Percentiles rank a stretch among this genome's conserved stretches.
Conservation (phyloP, 257 asterid species). For the Mentha longifolia region DNA sequence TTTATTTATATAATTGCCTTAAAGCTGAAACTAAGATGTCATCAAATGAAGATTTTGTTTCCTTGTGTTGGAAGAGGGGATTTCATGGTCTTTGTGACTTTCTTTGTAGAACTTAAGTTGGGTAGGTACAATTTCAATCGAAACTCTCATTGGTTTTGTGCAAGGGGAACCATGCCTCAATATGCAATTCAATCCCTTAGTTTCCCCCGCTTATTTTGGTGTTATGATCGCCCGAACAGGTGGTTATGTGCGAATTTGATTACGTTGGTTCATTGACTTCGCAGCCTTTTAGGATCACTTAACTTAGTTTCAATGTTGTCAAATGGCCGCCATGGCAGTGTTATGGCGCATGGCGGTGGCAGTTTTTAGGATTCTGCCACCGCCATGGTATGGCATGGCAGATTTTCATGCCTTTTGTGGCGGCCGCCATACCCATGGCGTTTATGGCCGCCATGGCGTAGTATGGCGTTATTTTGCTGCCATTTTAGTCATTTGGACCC, state of each 20-base stretch:
- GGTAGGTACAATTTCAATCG: not conserved
- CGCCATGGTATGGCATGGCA: too few relatives aligned
- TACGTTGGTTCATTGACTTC: not conserved
- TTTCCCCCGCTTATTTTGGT: not conserved
- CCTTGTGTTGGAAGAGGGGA: constrained; percentile 14
- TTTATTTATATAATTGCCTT: constrained; percentile 10
- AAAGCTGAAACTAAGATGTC: not conserved
- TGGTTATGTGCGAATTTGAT: not conserved
- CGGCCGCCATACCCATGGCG: too few relatives aligned
- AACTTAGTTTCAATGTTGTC: too few relatives aligned
- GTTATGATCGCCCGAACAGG: not conserved
- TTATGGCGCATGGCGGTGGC: too few relatives aligned
- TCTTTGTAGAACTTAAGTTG: constrained; percentile 5
- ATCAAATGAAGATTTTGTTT: constrained; percentile 6
- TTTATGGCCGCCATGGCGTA: too few relatives aligned
- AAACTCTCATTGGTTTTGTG: not conserved
- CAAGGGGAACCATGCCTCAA: not conserved
- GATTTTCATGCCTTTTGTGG: too few relatives aligned
- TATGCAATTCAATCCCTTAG: not conserved
- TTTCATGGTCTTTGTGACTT: not conserved
- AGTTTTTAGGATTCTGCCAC: too few relatives aligned
- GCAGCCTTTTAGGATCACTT: not conserved
- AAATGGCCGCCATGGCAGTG: too few relatives aligned
- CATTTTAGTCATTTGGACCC: too few relatives aligned
- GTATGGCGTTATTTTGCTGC: too few relatives aligned